Percentiles rank a stretch among this genome's conserved stretches.
phyloP scores from a whole-genome alignment of 1,284 basidiomycete genomes.

The Pisolithus thermaeus region DNA sequence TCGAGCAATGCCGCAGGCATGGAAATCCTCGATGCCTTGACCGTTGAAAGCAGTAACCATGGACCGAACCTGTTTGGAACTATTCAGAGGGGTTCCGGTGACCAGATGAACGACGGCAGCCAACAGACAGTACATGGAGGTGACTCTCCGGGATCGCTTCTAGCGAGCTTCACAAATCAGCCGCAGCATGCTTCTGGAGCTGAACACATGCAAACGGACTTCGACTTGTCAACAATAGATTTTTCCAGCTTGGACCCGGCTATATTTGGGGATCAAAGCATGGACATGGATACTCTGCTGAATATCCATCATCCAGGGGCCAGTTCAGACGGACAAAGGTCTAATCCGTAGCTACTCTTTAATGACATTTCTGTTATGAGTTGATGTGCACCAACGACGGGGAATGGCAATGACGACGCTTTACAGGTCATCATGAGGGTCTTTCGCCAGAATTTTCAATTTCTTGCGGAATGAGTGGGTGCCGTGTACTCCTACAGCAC shows the following conservation, averaged over 20 bases:
- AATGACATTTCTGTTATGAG: neutral
- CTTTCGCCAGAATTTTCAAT: slow-evolving; percentile 40
- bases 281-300: slow-evolving; percentile 30
- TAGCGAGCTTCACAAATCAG: slow-evolving; percentile 30
- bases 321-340: slow-evolving; percentile 24
- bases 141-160: slow-evolving; percentile 32
- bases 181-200: slow-evolving; percentile 2
- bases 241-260: slow-evolving; percentile 35
- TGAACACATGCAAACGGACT: slow-evolving; percentile 17
- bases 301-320: slow-evolving; percentile 18
- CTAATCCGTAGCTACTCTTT: slow-evolving; percentile 9
- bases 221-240: slow-evolving; percentile 39
- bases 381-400: neutral
- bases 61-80: slow-evolving; percentile 19
- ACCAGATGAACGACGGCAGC: slow-evolving; percentile 8
- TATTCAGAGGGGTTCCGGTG: slow-evolving; percentile 5
- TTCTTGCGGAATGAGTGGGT: slow-evolving; percentile 63
- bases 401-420: too few species aligned
- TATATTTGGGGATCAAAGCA: slow-evolving; percentile 30
- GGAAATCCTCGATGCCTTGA: slow-evolving; percentile 24
- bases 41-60: slow-evolving; percentile 14
- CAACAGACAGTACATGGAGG: slow-evolving; percentile 19
- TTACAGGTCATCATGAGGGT: slow-evolving; percentile 4
- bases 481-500: slow-evolving; percentile 48
- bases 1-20: slow-evolving; percentile 22